Base-by-base conservation (phyloP, 2,329 filamentous ascomycete genomes). In the Lachnum nothofagi region DNA sequence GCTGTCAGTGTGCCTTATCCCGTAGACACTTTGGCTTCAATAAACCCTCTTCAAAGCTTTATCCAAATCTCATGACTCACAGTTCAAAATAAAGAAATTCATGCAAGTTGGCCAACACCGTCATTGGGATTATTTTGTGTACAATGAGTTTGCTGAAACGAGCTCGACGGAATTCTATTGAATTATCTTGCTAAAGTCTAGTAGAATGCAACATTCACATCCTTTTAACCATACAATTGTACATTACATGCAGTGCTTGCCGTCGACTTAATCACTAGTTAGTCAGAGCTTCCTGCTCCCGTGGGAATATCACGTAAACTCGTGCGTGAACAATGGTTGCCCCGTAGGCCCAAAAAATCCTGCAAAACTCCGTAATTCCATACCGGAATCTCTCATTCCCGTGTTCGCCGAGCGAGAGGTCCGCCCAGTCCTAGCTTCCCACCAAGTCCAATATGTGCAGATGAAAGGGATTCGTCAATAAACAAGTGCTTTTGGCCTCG, bases 181-280 rank as follows among this genome's bases (percentile, higher is more conserved):
- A 10, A 24, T 24, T 39, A 12, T 16, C n/a, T 16, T 39, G 37
- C 20, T 22, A 17, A 12, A 19, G 17, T 19, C 20, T 23, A 24
- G 12, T 27, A 27, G 4, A 24, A 22, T 19, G 23, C 12, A 24
- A 14, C 37, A 4, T 20, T 9, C 20, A 39, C 22, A n/a, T 16
- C 42, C n/a, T 17, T 42, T 34, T 37, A 47, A 47, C 38, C 38
- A 35, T 47, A 47, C 45, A 47, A 37, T 47, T 24, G 9, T 44
- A 44, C 35, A 37, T 37, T 37, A 47, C 38, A 47, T 19, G 17
- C 27, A 31, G 33, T 35, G 19, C 10, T 24, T 6, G 22, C 41
- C 29, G 25, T 33, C 16, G 12, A 14, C 19, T 39, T 22, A 22
- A 19, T 16, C 19, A 24, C 17, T 16, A 5, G 12, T 3, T 19